Conservation (phyloP, 164 flowering plant genomes). For the Umbellularia californica region DNA sequence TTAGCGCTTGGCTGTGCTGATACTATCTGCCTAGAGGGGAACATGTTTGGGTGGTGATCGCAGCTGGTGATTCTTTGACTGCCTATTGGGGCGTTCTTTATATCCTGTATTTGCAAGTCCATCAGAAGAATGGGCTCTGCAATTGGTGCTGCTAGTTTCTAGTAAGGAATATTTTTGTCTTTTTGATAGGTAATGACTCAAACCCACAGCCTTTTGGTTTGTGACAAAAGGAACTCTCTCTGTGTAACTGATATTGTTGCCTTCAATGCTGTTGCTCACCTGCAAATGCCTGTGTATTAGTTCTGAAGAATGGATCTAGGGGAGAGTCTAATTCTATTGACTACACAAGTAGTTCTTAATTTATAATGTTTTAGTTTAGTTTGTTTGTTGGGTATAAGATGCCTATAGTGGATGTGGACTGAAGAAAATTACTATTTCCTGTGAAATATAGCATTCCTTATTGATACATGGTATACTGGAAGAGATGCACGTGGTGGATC, state of each 20-base stretch:
- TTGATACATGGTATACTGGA: neutral
- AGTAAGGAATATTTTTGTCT: too few species aligned
- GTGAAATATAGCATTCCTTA: neutral
- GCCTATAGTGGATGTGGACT: neutral
- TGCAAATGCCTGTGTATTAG: neutral
- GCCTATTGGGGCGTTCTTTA: too few species aligned
- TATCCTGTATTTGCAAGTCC: too few species aligned
- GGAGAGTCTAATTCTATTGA: neutral
- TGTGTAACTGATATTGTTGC: neutral
- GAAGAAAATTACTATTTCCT: neutral
- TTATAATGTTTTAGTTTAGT: neutral
- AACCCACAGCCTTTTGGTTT: too few species aligned
- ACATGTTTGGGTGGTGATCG: too few species aligned
- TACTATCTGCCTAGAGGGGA: too few species aligned
- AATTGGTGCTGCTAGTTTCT: too few species aligned
- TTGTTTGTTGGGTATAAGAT: neutral
- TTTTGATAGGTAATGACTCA: too few species aligned
- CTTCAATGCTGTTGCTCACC: neutral
- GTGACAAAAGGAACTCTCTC: too few species aligned
- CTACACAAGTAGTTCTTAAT: neutral
- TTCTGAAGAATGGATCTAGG: neutral
- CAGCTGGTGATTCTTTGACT: too few species aligned
- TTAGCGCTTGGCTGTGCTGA: too few species aligned
- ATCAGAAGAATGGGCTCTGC: too few species aligned
- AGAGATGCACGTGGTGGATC: neutral